Evolutionary conservation across 2,329 filamentous ascomycete genomes (phyloP), one percentile per base, ranked within the genome.

Genomic region (Fusarium proliferatum): DNA sequence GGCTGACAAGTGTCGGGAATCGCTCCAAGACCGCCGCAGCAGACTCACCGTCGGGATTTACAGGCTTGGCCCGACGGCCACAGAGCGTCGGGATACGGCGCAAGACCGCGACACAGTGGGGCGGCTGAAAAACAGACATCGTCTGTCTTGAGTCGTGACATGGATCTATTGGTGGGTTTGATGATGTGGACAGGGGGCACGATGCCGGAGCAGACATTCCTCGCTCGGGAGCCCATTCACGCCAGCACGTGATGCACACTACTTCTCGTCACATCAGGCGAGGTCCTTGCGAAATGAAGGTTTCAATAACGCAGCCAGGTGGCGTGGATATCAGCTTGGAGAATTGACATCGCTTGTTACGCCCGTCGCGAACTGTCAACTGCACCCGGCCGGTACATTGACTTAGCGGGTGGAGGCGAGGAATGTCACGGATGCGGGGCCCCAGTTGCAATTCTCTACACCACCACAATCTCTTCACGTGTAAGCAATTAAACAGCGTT

Each of bases 1-100:
- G 57, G 21, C 15, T 34, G 60, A 28, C 28, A 59, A 59, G 51
- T 38, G 52, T 62, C 52, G 33, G 59, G 23, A 62, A 59, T 45
- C 17, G n/a, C 51, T 26, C 36, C 33, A 59, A 59, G 21, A 39
- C 38, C 52, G 59, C 59, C 30, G 8, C 13, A 15, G 19, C 21
- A 21, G 34, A 4, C 17, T 36, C 16, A 28, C 16, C 28, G 48
- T 61, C 58, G 58, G 48, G 48, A 61, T 61, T 39, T 28, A 2
- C 8, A 10, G 33, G 1, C 15, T 39, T 46, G 15, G 23, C 15
- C 59, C 59, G 59, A 62, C 59, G 17, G 4, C 13, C 3, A 2
- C 12, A 38, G 2, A 26, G 21, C 26, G 39, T 38, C 33, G 51
- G 51, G 51, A 38, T 58, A 62, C 4, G 21, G 17, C 1, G 11